These are phyloP conservation scores for Wickerhamiella cacticola DNA, from an alignment of 805 yeast genomes.

Conservation along the genomic window DNA sequence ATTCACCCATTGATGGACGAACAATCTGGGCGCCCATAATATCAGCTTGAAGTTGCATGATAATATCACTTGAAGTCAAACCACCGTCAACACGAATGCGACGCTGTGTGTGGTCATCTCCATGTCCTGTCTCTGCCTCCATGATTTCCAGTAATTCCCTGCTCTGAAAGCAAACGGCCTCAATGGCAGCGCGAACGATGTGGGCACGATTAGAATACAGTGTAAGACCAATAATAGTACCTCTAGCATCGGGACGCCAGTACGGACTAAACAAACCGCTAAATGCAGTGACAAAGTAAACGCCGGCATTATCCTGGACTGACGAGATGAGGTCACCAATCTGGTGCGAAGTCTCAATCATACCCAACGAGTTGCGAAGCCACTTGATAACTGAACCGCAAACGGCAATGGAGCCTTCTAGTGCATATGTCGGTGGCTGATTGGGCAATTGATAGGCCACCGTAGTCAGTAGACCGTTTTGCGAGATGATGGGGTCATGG, in stretches of 20 bases:
- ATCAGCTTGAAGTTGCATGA: slow-evolving; percentile 89
- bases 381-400: slow-evolving; percentile 92
- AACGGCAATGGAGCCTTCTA: slow-evolving; percentile 93
- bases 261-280: slow-evolving; percentile 91
- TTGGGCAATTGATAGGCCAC: slow-evolving; percentile 82
- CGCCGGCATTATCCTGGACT: slow-evolving; percentile 77
- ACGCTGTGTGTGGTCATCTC: slow-evolving; percentile 23
- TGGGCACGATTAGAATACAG: slow-evolving; percentile 87
- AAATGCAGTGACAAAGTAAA: slow-evolving; percentile 88
- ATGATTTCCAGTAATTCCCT: slow-evolving; percentile 81
- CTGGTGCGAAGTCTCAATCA: slow-evolving; percentile 71
- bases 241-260: slow-evolving; percentile 89
- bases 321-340: slow-evolving; percentile 81
- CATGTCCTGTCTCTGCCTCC: slow-evolving; percentile 62
- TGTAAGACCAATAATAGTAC: slow-evolving; percentile 85
- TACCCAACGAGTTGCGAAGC: slow-evolving; percentile 79
- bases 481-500: slow-evolving; percentile 49
- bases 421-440: slow-evolving; percentile 64
- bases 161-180: slow-evolving; percentile 90
- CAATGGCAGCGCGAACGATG: slow-evolving; percentile 87
- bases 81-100: slow-evolving; percentile 75
- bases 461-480: slow-evolving; percentile 78
- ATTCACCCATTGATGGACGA: slow-evolving; percentile 73
- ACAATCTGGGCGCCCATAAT: slow-evolving; percentile 76
- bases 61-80: slow-evolving; percentile 80